Evolutionary conservation across 1,284 basidiomycete species (phyloP), one percentile per base, ranked within the genome.

Genomic region (Boletus sp.): DNA sequence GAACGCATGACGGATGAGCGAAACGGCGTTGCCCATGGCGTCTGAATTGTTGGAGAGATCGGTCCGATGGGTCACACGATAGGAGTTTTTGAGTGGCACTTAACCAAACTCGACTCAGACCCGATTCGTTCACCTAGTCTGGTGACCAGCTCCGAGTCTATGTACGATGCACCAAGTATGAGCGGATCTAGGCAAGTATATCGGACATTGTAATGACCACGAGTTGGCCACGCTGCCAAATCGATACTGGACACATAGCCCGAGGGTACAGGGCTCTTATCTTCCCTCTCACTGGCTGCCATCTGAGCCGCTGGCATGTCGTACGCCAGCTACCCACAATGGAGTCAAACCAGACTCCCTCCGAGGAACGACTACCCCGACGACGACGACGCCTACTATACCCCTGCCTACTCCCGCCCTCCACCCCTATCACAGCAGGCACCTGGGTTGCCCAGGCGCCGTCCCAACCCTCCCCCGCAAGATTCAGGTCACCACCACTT

Each of bases 1-100:
- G 9, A 78, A 53, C 7, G 67, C 58, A 20, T 71, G 57, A 35
- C 69, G 72, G 24, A 74, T 3, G 48, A 68, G 57, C 1, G 74
- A 73, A 18, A 76, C 9, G 18, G 59, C 15, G 51, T 64, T 73
- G 57, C 70, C 72, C 67, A 71, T 68, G 46, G 42, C 31, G 27
- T 45, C 24, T 24, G 24, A 24, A 24, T 24, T 9, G 27, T 45
- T 9, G 27, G 18, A 29, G 24, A 4, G 29, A 31, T 31, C 29
- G 9, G 9, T 1, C 24, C 24, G 24, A 24, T 4, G 0, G 24
- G 24, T 24, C 24, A 24, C 24, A 24, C 9, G 29, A 31, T 11
- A 31, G 31, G 31, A 33, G 31, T 33, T 12, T 11, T 33, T 12
- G 31, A 7, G 24, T 24, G 24, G 29, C 29, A 8, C 29, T 29